Conservation (phyloP, 306 rosid genomes). For the Phaseolus lunatus region DNA sequence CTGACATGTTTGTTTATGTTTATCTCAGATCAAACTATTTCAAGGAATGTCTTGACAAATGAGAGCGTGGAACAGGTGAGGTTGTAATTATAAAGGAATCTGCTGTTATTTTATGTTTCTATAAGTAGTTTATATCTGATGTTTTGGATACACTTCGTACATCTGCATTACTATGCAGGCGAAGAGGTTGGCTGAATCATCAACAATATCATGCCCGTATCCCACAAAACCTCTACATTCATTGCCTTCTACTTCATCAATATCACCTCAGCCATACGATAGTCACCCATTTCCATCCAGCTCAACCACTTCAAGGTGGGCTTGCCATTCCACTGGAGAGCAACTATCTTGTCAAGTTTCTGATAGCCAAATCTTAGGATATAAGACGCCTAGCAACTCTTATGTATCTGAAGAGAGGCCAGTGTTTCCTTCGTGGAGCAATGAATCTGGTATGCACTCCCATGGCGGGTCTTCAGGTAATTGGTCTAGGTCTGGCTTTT, state of each 20-base stretch:
- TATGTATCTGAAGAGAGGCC: slow-evolving; percentile 72
- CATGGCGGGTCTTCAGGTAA: slow-evolving; percentile 78
- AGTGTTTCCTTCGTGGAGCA: slow-evolving; percentile 64
- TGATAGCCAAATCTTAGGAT: slow-evolving; percentile 61
- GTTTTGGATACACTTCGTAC: slow-evolving; percentile 28
- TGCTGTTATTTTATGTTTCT: slow-evolving; percentile 19
- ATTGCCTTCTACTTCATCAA: slow-evolving; percentile 66
- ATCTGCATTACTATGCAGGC: slow-evolving; percentile 53
- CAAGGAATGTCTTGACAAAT: slow-evolving; percentile 64
- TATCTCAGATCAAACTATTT: slow-evolving; percentile 72
- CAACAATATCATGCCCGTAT: slow-evolving; percentile 57
- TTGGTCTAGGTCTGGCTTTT: slow-evolving; percentile 88
- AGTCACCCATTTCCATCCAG: slow-evolving; percentile 64
- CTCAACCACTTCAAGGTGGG: slow-evolving; percentile 62
- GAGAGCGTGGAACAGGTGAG: slow-evolving; percentile 74
- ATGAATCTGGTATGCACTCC: slow-evolving; percentile 65
- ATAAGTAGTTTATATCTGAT: slow-evolving; percentile 30
- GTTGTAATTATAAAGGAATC: slow-evolving; percentile 33
- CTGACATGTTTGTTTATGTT: slow-evolving; percentile 42
- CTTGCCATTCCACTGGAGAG: slow-evolving; percentile 69
- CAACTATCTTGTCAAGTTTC: slow-evolving; percentile 69
- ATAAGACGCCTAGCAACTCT: slow-evolving; percentile 65
- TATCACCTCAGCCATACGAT: slow-evolving; percentile 67
- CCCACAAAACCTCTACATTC: slow-evolving; percentile 62
- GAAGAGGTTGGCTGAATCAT: slow-evolving; percentile 60